Percentiles rank a stretch among this genome's conserved stretches.
Conservation (phyloP, 2,329 filamentous ascomycete species). For the Phaeosphaeriaceae sp. region DNA sequence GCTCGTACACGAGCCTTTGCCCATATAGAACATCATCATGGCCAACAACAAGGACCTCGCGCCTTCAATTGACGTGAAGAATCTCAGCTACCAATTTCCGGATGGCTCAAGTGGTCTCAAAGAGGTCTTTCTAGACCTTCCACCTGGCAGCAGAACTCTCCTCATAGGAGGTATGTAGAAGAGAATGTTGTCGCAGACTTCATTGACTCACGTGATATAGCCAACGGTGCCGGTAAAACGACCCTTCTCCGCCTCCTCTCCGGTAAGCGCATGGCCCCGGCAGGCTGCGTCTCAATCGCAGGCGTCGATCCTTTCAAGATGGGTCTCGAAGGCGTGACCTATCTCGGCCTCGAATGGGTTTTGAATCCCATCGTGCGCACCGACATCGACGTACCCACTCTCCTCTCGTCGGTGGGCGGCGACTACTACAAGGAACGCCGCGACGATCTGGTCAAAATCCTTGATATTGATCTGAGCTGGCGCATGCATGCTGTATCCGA, state of each 20-base stretch:
- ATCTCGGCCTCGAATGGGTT: constrained; percentile 97
- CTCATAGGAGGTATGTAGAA: constrained; percentile 76
- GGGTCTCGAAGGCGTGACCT: constrained; percentile 90
- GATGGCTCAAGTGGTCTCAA: constrained; percentile 82
- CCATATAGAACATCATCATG: constrained; percentile 22
- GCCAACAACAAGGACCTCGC: constrained; percentile 33
- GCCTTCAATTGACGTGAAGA: constrained; percentile 74
- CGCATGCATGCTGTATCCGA: constrained; percentile 96
- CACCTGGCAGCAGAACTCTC: constrained; percentile 83
- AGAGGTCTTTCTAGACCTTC: constrained; percentile 77
- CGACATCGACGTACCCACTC: constrained; percentile 88
- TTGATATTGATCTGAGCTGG: constrained; percentile 92
- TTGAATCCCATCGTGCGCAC: constrained; percentile 95
- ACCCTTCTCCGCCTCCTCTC: constrained; percentile 93
- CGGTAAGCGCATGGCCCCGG: constrained; percentile 90
- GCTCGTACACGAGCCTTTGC: neutral
- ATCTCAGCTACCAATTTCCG: constrained; percentile 88
- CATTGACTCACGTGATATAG: constrained; percentile 46
- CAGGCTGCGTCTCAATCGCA: constrained; percentile 75
- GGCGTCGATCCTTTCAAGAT: constrained; percentile 92
- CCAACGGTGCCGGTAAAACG: constrained; percentile 97
- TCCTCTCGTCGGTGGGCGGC: constrained; percentile 86
- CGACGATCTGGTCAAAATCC: constrained; percentile 84
- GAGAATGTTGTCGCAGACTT: constrained; percentile 12
- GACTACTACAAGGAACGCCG: constrained; percentile 81